Base-by-base conservation (phyloP, 805 yeast species). In the Teunomyces aglyptinius region DNA sequence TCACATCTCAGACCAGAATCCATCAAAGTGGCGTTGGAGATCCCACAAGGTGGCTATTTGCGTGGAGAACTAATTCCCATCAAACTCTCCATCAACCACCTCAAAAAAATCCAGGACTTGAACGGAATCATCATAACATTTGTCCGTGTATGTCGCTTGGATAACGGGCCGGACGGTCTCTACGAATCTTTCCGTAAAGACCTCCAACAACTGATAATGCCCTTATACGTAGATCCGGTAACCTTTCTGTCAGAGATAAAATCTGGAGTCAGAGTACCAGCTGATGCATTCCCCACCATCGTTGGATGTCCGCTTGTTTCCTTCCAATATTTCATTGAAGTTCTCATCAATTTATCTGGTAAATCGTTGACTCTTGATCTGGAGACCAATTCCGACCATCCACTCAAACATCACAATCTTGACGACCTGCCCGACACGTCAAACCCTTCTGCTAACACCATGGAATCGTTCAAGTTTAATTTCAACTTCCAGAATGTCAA, bases 211-310 rank as follows among this genome's bases (percentile, higher is more conserved):
- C 76, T 80, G 29, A 78, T 89, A 1, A 75, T 85, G 1, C 96
- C 97, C 1, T 66, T 90, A 10, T 85, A 81, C 52, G 80, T 89
- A n/a, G 91, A 89, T 59, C 89, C 91, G 0, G 68, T 59, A 11
- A 76, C 85, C 1, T 68, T 81, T 33, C 65, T 73, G 13, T 75
- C 83, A 34, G 83, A 79, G 28, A 72, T 85, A 7, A 79, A 78
- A 27, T 80, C 91, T 0, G 77, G 80, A 34, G 64, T 90, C 16
- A 73, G 83, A 50, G 83, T 90, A 0, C 97, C 97, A 0, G 80
- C 86, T 0, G 96, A 90, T 55, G 83, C 87, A 0, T 89, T 90
- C 60, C 95, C 96, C 0, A 87, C 96, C 0, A 86, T 89, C 11
- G 75, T 80, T 13, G 86, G 86, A 1, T 79, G 87, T 43, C 81